Conservation (phyloP, 768 basidiomycete species). For the Trametes sanguinea region DNA sequence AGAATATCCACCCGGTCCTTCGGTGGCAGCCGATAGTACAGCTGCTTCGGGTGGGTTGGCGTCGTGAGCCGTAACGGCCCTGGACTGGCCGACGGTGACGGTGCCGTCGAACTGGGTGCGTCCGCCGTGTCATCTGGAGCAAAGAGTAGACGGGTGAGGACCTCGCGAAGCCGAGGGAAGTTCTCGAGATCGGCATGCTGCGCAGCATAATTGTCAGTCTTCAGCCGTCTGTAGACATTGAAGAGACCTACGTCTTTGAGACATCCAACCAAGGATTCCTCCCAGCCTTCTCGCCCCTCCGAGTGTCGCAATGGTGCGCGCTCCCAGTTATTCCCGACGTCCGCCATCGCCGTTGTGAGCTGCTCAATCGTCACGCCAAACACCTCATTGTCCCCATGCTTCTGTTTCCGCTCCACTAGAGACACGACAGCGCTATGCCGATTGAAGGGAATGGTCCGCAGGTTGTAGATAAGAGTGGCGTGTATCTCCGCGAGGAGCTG, state of each 20-base stretch:
- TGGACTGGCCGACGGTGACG: slow-evolving; percentile 50
- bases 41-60: slow-evolving; percentile 57
- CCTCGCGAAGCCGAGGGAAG: slow-evolving; percentile 71
- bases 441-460: slow-evolving; percentile 78
- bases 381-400: slow-evolving; percentile 45
- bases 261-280: slow-evolving; percentile 86
- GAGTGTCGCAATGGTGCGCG: slow-evolving; percentile 68
- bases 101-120: slow-evolving; percentile 47
- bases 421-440: slow-evolving; percentile 77
- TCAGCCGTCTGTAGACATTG: not conserved
- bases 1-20: slow-evolving; percentile 84
- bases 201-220: slow-evolving; percentile 4
- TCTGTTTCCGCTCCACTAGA: slow-evolving; percentile 48
- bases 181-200: slow-evolving; percentile 75
- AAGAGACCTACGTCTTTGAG: slow-evolving; percentile 77
- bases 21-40: slow-evolving; percentile 73
- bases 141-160: slow-evolving; percentile 75
- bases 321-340: slow-evolving; percentile 87
- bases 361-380: slow-evolving; percentile 64
- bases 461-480: slow-evolving; percentile 83
- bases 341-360: slow-evolving; percentile 69
- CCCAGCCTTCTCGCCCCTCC: slow-evolving; percentile 86
- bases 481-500: slow-evolving; percentile 85
- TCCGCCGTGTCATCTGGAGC: slow-evolving; percentile 56
- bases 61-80: slow-evolving; percentile 39